These are phyloP conservation scores for Cicer bijugum DNA, from an alignment of 306 rosid genomes.

Conservation along the genomic window DNA sequence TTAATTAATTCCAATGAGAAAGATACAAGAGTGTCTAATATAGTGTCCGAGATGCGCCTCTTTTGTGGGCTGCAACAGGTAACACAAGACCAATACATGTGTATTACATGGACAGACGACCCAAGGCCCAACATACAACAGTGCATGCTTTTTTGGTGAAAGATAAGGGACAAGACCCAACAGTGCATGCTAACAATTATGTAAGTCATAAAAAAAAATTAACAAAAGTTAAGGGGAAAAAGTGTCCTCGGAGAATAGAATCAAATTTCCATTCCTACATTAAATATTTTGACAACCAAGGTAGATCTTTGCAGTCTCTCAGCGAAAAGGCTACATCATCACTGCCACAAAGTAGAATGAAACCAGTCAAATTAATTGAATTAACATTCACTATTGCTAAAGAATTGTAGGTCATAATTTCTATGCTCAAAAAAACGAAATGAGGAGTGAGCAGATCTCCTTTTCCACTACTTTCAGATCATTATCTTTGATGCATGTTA, in stretches of 20 bases:
- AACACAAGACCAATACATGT: not conserved
- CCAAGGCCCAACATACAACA: slow-evolving; percentile 3
- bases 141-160: not conserved
- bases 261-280: slow-evolving; percentile 32
- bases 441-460: not conserved
- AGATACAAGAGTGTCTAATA: not conserved
- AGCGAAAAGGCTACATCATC: slow-evolving; percentile 88
- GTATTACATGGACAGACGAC: not conserved
- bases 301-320: slow-evolving; percentile 75
- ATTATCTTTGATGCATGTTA: slow-evolving; percentile 3
- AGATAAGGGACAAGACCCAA: not conserved
- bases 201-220: slow-evolving; percentile 33
- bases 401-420: not conserved
- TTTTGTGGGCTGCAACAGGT: not conserved
- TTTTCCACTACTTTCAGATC: not conserved
- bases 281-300: slow-evolving; percentile 90
- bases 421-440: not conserved
- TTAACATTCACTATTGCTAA: not conserved
- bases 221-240: slow-evolving; percentile 39
- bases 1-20: slow-evolving; percentile 6
- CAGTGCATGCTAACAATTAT: not conserved
- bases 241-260: slow-evolving; percentile 23
- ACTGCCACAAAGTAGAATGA: slow-evolving; percentile 49
- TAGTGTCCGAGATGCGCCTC: slow-evolving; percentile 12
- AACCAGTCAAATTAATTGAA: slow-evolving; percentile 41